phyloP scores from a whole-genome alignment of 148 eudicot species.

The Cornus florida region DNA sequence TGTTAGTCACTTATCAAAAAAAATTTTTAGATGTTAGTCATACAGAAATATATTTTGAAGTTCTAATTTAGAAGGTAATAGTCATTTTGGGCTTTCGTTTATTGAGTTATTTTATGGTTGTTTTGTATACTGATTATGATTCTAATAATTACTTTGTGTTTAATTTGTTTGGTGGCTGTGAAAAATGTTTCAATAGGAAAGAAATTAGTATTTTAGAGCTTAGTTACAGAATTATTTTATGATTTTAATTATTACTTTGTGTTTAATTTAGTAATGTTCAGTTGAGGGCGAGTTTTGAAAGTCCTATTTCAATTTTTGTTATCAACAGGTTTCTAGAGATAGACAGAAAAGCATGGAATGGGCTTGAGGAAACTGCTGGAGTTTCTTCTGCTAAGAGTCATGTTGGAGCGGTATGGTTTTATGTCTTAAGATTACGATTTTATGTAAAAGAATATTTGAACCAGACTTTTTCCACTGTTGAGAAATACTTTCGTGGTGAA shows the following conservation, averaged over 20 bases:
- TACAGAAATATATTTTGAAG: neutral
- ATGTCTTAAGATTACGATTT: neutral
- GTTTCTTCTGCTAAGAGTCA: conserved; percentile 51
- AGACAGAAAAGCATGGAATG: conserved; percentile 67
- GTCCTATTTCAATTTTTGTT: neutral
- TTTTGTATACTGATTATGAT: neutral
- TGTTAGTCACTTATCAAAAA: no score
- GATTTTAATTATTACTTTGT: no score
- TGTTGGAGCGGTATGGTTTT: conserved; percentile 68
- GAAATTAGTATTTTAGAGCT: neutral
- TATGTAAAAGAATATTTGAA: neutral
- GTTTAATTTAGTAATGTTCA: neutral
- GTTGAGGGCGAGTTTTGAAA: neutral
- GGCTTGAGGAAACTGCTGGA: conserved; percentile 82
- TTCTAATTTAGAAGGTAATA: neutral
- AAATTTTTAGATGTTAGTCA: no score
- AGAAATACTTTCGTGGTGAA: neutral
- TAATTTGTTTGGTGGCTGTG: neutral
- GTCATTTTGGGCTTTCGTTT: neutral
- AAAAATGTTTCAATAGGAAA: neutral
- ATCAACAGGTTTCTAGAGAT: conserved; percentile 70
- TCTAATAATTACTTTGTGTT: neutral
- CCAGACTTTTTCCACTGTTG: neutral
- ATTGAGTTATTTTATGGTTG: neutral
- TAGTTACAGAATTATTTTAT: neutral